A percentile compares a stretch with the other conserved stretches of the same genome.
Conservation (phyloP, 805 yeast genomes). For the Lipomyces sp. region DNA sequence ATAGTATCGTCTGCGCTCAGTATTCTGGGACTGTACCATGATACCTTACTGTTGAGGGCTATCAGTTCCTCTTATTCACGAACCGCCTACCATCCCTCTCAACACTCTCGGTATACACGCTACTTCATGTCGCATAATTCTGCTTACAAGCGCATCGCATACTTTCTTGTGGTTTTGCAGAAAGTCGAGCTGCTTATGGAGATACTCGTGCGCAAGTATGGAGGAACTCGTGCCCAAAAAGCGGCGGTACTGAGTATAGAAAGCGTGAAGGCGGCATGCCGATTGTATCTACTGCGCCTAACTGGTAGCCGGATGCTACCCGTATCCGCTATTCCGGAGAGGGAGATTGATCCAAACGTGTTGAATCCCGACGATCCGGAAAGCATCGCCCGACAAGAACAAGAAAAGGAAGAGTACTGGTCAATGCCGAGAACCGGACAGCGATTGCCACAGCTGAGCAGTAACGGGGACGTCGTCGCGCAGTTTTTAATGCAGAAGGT, state of each 20-base stretch:
- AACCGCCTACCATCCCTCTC: constrained; percentile 21
- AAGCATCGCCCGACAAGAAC: background rate
- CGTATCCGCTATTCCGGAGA: constrained; percentile 36
- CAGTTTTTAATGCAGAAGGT: constrained; percentile 32
- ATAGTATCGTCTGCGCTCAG: constrained; percentile 36
- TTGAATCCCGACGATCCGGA: constrained; percentile 24
- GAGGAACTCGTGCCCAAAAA: constrained; percentile 36
- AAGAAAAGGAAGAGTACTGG: constrained; percentile 9
- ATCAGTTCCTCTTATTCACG: constrained; percentile 14
- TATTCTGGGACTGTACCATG: constrained; percentile 41
- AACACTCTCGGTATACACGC: constrained; percentile 36
- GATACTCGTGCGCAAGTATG: constrained; percentile 36
- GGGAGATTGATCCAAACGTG: constrained; percentile 39
- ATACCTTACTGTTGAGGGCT: constrained; percentile 38
- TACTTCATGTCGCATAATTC: constrained; percentile 23
- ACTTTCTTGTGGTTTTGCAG: constrained; percentile 35
- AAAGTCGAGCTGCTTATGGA: constrained; percentile 41
- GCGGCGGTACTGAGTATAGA: constrained; percentile 32
- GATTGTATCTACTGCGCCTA: constrained; percentile 35
- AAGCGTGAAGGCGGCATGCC: constrained; percentile 31
- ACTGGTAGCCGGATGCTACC: constrained; percentile 35
- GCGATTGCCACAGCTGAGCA: constrained; percentile 15
- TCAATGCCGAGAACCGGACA: constrained; percentile 31
- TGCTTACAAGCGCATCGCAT: constrained; percentile 35
- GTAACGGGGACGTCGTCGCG: constrained; percentile 17